These are phyloP conservation scores for Wickerhamomyces chambardii DNA, from an alignment of 805 yeast species.

Conservation along the genomic window DNA sequence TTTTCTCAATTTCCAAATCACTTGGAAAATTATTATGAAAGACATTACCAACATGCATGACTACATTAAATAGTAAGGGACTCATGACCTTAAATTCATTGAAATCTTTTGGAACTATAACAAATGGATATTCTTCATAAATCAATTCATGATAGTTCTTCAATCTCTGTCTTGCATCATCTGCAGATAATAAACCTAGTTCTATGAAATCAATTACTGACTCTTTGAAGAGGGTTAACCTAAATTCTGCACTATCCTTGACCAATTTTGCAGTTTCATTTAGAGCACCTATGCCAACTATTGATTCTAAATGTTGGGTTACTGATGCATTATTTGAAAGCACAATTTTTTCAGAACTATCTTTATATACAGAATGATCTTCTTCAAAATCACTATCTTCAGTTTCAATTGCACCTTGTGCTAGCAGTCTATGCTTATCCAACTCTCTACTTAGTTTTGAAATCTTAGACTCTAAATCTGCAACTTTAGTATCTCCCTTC, in stretches of 20 bases:
- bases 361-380: slow-evolving; percentile 2
- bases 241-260: slow-evolving; percentile 32
- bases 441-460: slow-evolving; percentile 14
- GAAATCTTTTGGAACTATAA: slow-evolving; percentile 37
- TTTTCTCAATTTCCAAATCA: slow-evolving; percentile 40
- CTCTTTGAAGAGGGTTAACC: slow-evolving; percentile 10
- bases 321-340: slow-evolving; percentile 19
- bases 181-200: slow-evolving; percentile 44
- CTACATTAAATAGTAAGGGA: slow-evolving; percentile 56
- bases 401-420: neutral
- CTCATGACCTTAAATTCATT: slow-evolving; percentile 37
- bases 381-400: neutral
- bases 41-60: slow-evolving; percentile 54
- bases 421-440: neutral
- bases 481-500: slow-evolving; percentile 19
- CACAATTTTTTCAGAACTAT: slow-evolving; percentile 2
- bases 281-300: slow-evolving; percentile 31
- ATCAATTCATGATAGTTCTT: slow-evolving; percentile 37
- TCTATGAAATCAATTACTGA: slow-evolving; percentile 39
- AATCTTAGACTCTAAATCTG: slow-evolving; percentile 22
- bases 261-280: slow-evolving; percentile 35
- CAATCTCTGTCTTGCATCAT: slow-evolving; percentile 51
- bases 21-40: slow-evolving; percentile 28
- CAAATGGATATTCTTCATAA: slow-evolving; percentile 43
- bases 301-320: slow-evolving; percentile 27